Base-by-base conservation (phyloP, 2,329 filamentous ascomycete species). In the Neonectria hederae region DNA sequence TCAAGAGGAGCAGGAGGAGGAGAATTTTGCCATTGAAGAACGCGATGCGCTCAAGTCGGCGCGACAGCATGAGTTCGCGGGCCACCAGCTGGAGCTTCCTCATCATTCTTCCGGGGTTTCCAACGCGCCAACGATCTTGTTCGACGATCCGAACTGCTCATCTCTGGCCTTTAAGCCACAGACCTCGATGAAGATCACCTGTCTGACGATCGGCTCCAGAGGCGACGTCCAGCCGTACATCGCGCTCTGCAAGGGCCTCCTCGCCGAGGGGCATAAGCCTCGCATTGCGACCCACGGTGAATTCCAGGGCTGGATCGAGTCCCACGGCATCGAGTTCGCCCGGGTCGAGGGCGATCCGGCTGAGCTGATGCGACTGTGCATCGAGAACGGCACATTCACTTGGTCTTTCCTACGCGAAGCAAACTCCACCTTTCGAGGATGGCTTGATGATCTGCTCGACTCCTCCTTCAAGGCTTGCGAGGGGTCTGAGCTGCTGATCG, bases 191-290 rank as follows among this genome's bases (percentile, higher is more conserved):
- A 90, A 85, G 21, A 92, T 99, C 64, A 97, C 95, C 1, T 99
- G 96, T 76, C 83, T 99, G 40, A 99, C 96, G 0, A 99, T 99
- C 67, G 96, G 96, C 17, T 97, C 95, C 13, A 87, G 96, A 63
- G 96, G 96, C 24, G 96, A 99, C 76, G 95, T 99, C 4, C 96
- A 99, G 77, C 96, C 96, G 1, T 99, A 98, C 76, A 98, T 99
- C 76, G 94, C 96, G 0, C 83, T 99, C 1, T 97, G 96, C 81
- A 97, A 97, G 76, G 93, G 92, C 0, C 82, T 99, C 2, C 79
- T 97, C 45, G 92, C 90, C 0, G 94, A 99, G 71, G 96, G 96
- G 0, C 96, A 99, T 78, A 88, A 86, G 65, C 87, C 92, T 17
- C 90, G 88, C 67, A 99, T 99, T 72, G 96, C 95, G 11, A 98